A percentile compares a stretch with the other conserved stretches of the same genome.
Evolutionary conservation across 345 rosid genomes (phyloP).

Genomic region (Dipteronia sinensis): DNA sequence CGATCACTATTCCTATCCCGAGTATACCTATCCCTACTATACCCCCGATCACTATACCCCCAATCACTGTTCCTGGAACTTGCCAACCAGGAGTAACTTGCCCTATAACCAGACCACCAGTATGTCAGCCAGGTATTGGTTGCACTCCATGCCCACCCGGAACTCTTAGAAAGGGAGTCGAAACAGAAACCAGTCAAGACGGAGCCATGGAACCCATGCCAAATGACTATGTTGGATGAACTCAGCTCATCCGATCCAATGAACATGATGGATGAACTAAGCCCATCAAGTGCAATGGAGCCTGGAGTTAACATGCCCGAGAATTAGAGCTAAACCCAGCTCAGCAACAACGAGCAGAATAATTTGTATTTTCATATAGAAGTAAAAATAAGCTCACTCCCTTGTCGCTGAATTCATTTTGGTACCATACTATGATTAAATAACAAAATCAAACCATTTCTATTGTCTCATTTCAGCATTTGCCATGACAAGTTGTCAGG

Average conservation of each 20-base stretch:
- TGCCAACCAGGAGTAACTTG: background rate
- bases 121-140: background rate
- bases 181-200: background rate
- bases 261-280: background rate
- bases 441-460: background rate
- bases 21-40: background rate
- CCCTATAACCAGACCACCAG: background rate
- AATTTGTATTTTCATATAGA: background rate
- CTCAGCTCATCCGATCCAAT: background rate
- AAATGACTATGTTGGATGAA: background rate
- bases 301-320: background rate
- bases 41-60: background rate
- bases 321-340: background rate
- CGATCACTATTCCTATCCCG: background rate
- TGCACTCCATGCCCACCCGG: constrained; percentile 1
- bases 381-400: background rate
- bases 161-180: background rate
- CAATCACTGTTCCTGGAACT: background rate
- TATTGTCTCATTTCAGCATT: background rate
- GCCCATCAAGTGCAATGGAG: background rate
- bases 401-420: background rate
- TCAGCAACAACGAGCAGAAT: background rate
- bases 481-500: background rate
- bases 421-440: background rate
- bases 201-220: background rate